phyloP scores from a whole-genome alignment of 768 basidiomycete genomes.

The Tylopilus felleus region DNA sequence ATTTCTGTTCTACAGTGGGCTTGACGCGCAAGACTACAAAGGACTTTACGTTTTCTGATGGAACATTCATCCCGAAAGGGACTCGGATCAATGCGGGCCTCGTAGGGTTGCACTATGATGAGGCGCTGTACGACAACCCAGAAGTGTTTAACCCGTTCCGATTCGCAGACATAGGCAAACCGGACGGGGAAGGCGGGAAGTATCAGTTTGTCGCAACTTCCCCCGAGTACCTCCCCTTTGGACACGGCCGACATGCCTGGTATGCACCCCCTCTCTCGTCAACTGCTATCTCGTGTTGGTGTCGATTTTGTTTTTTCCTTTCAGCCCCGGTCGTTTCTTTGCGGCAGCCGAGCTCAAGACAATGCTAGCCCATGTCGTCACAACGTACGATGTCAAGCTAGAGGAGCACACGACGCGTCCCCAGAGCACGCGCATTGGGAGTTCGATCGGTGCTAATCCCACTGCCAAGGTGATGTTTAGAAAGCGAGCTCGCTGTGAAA shows the following conservation, averaged over 20 bases:
- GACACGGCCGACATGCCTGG: slow-evolving; percentile 32
- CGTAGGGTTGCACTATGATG: slow-evolving; percentile 21
- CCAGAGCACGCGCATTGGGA: background rate
- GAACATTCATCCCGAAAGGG: slow-evolving; percentile 35
- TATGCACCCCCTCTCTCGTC: slow-evolving; percentile 5
- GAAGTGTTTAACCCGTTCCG: slow-evolving; percentile 48
- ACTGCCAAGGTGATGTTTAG: background rate
- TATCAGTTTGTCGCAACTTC: slow-evolving; percentile 36
- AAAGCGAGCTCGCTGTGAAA: background rate
- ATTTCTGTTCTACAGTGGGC: slow-evolving; percentile 14
- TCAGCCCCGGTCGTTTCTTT: background rate
- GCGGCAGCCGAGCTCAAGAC: background rate
- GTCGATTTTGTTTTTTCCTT: background rate
- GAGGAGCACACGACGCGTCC: background rate
- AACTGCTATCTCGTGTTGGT: background rate
- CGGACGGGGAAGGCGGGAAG: slow-evolving; percentile 30
- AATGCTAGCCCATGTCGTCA: background rate
- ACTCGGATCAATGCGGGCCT: slow-evolving; percentile 16
- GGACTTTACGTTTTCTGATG: slow-evolving; percentile 37
- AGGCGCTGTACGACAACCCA: slow-evolving; percentile 30
- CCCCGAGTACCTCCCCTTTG: slow-evolving; percentile 36
- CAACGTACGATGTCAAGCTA: background rate
- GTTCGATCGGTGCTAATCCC: background rate
- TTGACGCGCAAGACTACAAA: slow-evolving; percentile 32
- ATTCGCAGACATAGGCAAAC: slow-evolving; percentile 38